These are phyloP conservation scores for Sporothrix humicola DNA, from an alignment of 2,329 filamentous ascomycete genomes.

Conservation along the genomic window DNA sequence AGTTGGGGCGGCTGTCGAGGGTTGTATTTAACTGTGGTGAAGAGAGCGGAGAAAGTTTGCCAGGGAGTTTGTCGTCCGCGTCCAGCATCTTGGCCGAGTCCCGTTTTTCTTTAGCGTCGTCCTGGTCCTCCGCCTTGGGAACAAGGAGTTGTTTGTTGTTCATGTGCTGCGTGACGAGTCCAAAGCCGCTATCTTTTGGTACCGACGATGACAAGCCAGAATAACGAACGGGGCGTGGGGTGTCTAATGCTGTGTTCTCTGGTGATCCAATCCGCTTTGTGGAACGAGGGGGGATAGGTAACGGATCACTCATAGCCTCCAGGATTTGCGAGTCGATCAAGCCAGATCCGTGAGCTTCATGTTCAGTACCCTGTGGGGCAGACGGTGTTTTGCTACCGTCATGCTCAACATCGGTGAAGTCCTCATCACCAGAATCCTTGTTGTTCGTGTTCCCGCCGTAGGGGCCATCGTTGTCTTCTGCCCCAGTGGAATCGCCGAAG, in stretches of 20 bases:
- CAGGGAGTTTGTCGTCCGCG: constrained; percentile 37
- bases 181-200: constrained; percentile 46
- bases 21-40: constrained; percentile 21
- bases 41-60: constrained; percentile 17
- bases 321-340: constrained; percentile 48
- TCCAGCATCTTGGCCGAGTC: constrained; percentile 59
- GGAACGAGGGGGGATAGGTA: constrained; percentile 42
- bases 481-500: constrained; percentile 59
- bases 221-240: constrained; percentile 45
- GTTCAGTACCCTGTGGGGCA: background rate
- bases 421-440: constrained; percentile 47
- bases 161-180: constrained; percentile 40
- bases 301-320: constrained; percentile 49
- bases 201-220: constrained; percentile 48
- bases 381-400: background rate
- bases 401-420: constrained; percentile 39
- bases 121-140: constrained; percentile 5
- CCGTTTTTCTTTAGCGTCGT: constrained; percentile 48
- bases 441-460: constrained; percentile 30
- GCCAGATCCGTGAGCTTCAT: constrained; percentile 42
- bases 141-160: constrained; percentile 22
- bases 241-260: constrained; percentile 39
- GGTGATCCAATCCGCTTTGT: constrained; percentile 29
- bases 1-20: constrained; percentile 33
- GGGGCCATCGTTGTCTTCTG: constrained; percentile 49